phyloP scores from a whole-genome alignment of 2,329 filamentous ascomycete species.

The Hymenoscyphus albidus region DNA sequence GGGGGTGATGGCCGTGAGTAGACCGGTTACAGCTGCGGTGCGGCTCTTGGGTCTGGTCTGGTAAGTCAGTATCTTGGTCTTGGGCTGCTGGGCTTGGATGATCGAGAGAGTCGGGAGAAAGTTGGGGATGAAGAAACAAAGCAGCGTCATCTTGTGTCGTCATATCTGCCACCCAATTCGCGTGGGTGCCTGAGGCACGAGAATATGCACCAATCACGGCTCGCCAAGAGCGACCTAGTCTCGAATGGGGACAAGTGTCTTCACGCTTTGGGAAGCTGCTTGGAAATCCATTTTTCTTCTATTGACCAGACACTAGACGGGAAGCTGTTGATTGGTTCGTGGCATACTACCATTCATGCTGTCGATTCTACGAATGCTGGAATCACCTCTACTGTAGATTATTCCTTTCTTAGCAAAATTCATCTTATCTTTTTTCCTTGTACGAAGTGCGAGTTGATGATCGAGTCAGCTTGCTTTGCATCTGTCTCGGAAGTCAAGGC shows the following conservation, averaged over 20 bases:
- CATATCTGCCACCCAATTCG: background rate
- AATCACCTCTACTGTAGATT: no score
- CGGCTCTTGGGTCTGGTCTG: background rate
- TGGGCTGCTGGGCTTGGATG: background rate
- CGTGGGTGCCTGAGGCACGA: background rate
- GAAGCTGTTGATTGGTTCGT: no score
- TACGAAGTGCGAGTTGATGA: no score
- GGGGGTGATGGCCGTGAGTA: background rate
- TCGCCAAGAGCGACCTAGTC: background rate
- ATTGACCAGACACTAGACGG: no score
- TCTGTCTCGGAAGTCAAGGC: no score
- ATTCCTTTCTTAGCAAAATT: no score
- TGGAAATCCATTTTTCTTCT: slow-evolving; percentile 1
- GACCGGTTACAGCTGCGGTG: background rate
- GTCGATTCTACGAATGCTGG: no score
- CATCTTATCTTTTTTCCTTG: no score
- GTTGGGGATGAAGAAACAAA: background rate
- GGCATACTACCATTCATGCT: no score
- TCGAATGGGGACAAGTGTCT: background rate
- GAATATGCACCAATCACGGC: background rate
- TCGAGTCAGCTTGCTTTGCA: no score
- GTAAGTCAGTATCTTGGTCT: no score
- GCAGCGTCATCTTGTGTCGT: background rate
- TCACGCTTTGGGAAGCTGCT: background rate
- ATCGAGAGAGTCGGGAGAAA: slow-evolving; percentile 1